Base-by-base conservation (phyloP, 2,329 filamentous ascomycete species). In the Cucurbitaria berberidis region DNA sequence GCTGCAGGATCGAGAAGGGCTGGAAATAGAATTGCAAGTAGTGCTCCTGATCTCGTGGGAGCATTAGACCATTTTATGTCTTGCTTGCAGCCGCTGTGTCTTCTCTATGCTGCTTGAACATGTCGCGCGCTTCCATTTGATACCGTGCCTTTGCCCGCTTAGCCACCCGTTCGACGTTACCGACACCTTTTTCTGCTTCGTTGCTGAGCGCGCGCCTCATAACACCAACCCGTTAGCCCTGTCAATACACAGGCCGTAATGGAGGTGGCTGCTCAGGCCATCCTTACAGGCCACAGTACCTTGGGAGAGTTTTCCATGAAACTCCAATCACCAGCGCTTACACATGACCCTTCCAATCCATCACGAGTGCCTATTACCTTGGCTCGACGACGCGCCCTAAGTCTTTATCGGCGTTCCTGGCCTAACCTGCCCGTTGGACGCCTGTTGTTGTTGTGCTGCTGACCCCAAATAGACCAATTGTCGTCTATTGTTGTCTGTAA, bases 81-180 rank as follows among this genome's bases (percentile, higher is more conserved):
- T 59, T 63, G 65, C 54, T 57, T 62, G 63, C 68, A 75, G 59
- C 69, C 71, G 71, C 71, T 72, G 68, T 65, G 50, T 59, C 60
- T 64, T 60, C 52, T 63, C 52, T 64, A 58, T 60, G 57, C 53
- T 65, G 65, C 63, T 46, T 38, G 27, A 51, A 57, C 53, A 64
- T 66, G 66, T 72, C 72, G 72, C 72, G 72, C 72, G 72, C 71
- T 73, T 73, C 67, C 70, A 63, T 48, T 61, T 60, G 58, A 60
- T 67, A 55, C 60, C 60, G 44, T 56, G 45, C 49, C 59, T 54
- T 58, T 43, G 63, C 58, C 45, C 62, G 55, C 59, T 60, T 45
- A 62, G 48, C 62, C 58, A 57, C 62, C 68, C 62, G 64, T 69
- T 68, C 62, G 51, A 64, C 52, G 40, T 40, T 16, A 58, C 65